Conservation (phyloP, 164 flowering plant species). For the Vitis rotundifolia region DNA sequence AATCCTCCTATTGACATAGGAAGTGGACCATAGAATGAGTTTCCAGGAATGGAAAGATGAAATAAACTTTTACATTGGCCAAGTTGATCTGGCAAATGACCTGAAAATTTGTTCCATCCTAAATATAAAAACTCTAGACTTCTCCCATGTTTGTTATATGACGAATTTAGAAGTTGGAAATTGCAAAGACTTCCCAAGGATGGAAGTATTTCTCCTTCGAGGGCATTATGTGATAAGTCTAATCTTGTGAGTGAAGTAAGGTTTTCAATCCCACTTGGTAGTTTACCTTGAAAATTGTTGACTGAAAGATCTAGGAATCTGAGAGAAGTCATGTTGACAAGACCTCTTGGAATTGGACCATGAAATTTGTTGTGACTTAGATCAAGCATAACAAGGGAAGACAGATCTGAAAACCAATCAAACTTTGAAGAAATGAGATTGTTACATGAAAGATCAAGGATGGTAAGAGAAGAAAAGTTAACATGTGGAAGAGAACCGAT, state of each 20-base stretch:
- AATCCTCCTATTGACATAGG: neutral
- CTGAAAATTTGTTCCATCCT: neutral
- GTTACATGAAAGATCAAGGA: conserved; percentile 9
- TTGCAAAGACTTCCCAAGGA: neutral
- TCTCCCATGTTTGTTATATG: too few relatives aligned
- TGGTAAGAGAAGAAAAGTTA: conserved; percentile 12
- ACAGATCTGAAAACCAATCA: neutral
- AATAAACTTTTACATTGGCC: neutral
- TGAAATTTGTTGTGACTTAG: neutral
- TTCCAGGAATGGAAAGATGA: neutral
- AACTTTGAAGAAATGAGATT: conserved; percentile 5
- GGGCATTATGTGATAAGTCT: too few relatives aligned
- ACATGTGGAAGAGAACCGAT: conserved; percentile 2
- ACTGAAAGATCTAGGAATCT: too few relatives aligned
- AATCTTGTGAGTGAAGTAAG: too few relatives aligned
- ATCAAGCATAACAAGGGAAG: too few relatives aligned
- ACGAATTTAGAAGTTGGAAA: neutral
- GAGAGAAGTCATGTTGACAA: neutral
- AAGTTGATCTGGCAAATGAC: conserved; percentile 2
- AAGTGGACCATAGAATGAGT: too few relatives aligned
- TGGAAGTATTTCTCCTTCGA: neutral
- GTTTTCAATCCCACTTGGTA: too few relatives aligned
- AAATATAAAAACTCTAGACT: neutral
- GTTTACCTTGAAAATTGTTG: too few relatives aligned
- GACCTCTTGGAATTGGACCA: neutral